Evolutionary conservation across 2,329 filamentous ascomycete species (phyloP), one percentile per base, ranked within the genome.

Genomic region (Calonectria naviculata): DNA sequence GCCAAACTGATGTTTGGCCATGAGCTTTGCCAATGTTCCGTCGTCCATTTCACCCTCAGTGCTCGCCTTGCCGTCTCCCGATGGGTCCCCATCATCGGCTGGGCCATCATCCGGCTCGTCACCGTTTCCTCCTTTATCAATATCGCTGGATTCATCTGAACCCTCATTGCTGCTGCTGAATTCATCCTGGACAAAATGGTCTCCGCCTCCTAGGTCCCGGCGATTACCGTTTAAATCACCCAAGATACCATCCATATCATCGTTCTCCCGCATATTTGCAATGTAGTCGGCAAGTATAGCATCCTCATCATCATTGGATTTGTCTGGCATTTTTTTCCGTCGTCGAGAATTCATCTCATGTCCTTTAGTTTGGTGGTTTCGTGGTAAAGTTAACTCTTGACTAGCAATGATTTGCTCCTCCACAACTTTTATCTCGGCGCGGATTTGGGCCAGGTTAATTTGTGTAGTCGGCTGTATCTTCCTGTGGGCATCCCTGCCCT

Each of bases 241-340:
- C 34, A 93, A 80, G 28, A 92, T 82, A 44, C 92, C 91, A 72
- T 94, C 91, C 10, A 89, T 87, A 75, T 84, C 83, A 29, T 84
- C 85, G 58, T 87, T 86, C 1, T 86, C 86, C 21, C 82, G 83
- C 77, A 94, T 86, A 72, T 95, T 94, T 49, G 89, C 87, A 77
- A 94, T 92, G 76, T 95, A 95, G 77, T 95, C 93, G 1, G 89
- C 88, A 75, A 92, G 83, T 47, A 91, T 85, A 1, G 86, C 88
- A 44, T 91, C 89, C 21, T 92, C 87, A 9, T 88, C 85, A 3
- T 75, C 70, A 28, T 72, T 69, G 10, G 49, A 41, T 56, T 38
- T 46, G 3, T 44, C 34, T 36, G 52, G 67, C 77, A 73, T 38
- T 73, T 73, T 74, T 70, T 74, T 73, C 54, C 44, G 74, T 17